A percentile compares a stretch with the other conserved stretches of the same genome.
These are phyloP conservation scores for Fragilaria radians DNA, from an alignment of 108 stramenopile genomes.

Conservation along the genomic window DNA sequence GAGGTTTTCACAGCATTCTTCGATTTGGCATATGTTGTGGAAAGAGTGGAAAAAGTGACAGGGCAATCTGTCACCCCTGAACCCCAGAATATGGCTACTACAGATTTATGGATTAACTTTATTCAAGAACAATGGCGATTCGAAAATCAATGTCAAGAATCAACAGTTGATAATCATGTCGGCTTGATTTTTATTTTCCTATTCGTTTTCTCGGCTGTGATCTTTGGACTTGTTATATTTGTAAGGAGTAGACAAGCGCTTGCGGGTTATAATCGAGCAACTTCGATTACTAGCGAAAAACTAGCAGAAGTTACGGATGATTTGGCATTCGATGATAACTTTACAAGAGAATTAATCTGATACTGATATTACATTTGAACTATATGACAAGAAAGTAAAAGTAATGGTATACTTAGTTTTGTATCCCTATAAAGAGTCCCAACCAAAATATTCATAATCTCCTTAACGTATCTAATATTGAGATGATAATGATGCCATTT, in stretches of 20 bases:
- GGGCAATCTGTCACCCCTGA: neutral
- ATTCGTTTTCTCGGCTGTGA: neutral
- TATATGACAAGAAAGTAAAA: no score
- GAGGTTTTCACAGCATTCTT: neutral
- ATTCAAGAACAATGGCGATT: neutral
- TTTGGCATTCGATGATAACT: constrained; percentile 1
- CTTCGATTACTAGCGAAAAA: neutral
- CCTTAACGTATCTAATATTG: no score
- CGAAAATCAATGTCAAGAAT: neutral
- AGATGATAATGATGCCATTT: no score
- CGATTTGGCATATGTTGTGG: neutral
- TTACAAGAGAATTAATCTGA: neutral
- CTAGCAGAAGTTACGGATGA: neutral
- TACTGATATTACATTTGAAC: no score
- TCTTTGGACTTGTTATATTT: neutral
- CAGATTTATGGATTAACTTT: neutral
- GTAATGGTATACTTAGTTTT: no score
- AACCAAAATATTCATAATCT: no score
- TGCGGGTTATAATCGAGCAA: neutral
- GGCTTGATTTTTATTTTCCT: neutral
- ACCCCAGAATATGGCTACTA: neutral
- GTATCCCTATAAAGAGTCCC: no score
- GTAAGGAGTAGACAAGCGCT: neutral
- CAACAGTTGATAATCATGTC: neutral
- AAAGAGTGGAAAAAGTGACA: neutral